These are phyloP conservation scores for Bauhinia variegata DNA, from an alignment of 306 rosid genomes.

Conservation along the genomic window DNA sequence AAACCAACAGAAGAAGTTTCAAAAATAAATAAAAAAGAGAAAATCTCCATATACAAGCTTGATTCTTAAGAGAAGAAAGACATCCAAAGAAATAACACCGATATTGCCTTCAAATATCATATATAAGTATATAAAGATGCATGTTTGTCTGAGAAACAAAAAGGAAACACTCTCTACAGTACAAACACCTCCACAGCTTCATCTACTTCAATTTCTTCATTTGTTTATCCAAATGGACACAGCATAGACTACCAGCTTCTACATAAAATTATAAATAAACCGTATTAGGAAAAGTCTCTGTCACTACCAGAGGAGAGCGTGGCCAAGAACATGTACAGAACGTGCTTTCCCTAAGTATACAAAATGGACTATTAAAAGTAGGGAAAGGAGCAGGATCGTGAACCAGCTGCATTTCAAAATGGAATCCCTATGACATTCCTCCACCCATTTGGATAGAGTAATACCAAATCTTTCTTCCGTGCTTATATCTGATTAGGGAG, in stretches of 20 bases:
- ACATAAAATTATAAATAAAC: slow-evolving; percentile 1
- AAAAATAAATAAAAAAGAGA: slow-evolving; percentile 6
- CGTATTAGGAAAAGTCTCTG: slow-evolving; percentile 8
- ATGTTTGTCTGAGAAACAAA: neutral
- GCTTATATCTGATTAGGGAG: neutral
- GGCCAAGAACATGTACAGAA: slow-evolving; percentile 9
- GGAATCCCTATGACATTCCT: slow-evolving; percentile 23
- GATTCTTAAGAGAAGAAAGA: slow-evolving; percentile 11
- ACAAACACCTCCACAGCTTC: neutral
- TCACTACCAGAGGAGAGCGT: neutral
- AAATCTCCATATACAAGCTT: slow-evolving; percentile 8
- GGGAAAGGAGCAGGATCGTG: neutral
- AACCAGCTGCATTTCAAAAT: slow-evolving; percentile 10
- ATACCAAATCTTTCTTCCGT: neutral
- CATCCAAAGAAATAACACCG: neutral
- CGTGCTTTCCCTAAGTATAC: neutral
- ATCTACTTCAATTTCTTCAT: slow-evolving; percentile 2
- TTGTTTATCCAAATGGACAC: slow-evolving; percentile 24
- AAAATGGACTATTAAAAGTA: neutral
- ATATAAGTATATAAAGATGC: slow-evolving; percentile 25
- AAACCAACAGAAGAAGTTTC: neutral
- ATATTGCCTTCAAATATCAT: slow-evolving; percentile 24
- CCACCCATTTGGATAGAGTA: neutral
- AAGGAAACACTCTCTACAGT: neutral
- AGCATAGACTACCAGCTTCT: neutral